Evolutionary conservation across 371 early-diverging fungal genomes (phyloP).

Genomic region (Massospora cicadina): DNA sequence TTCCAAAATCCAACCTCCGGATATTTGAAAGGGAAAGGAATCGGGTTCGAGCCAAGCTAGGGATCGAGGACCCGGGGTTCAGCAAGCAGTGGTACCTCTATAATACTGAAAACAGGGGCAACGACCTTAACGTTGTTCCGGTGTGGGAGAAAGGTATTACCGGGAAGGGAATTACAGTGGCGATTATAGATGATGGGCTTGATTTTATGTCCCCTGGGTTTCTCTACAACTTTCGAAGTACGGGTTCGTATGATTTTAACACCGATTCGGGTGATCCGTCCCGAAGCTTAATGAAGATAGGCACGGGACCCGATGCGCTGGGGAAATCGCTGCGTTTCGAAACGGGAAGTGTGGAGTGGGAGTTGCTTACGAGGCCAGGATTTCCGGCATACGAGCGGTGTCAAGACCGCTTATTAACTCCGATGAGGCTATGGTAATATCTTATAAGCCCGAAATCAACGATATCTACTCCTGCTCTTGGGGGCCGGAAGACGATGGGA

Average conservation of each 20-base stretch:
- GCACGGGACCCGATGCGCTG: slow-evolving; percentile 95
- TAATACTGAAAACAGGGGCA: too few relatives aligned
- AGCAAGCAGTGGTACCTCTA: too few relatives aligned
- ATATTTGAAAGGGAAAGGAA: too few relatives aligned
- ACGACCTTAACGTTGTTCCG: slow-evolving; percentile 28
- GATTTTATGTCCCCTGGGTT: slow-evolving; percentile 15
- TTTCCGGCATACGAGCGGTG: slow-evolving; percentile 81
- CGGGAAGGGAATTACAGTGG: slow-evolving; percentile 79
- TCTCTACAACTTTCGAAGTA: slow-evolving; percentile 55
- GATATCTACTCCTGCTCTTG: slow-evolving; percentile 88
- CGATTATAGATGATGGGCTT: slow-evolving; percentile 70
- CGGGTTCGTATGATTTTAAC: slow-evolving; percentile 88
- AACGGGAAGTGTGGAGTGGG: slow-evolving; percentile 93
- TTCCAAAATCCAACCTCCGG: too few relatives aligned
- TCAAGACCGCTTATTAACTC: slow-evolving; percentile 43
- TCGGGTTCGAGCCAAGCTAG: too few relatives aligned
- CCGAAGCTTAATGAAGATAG: slow-evolving; percentile 67
- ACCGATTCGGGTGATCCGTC: slow-evolving; percentile 43
- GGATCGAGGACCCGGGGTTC: too few relatives aligned
- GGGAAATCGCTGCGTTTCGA: slow-evolving; percentile 77
- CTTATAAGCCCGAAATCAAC: slow-evolving; percentile 65
- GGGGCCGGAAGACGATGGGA: slow-evolving; percentile 89
- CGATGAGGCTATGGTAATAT: slow-evolving; percentile 66
- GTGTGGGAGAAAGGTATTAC: slow-evolving; percentile 19
- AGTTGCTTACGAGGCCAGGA: slow-evolving; percentile 70